Base-by-base conservation (phyloP, 306 rosid species). In the Comarum palustre region DNA sequence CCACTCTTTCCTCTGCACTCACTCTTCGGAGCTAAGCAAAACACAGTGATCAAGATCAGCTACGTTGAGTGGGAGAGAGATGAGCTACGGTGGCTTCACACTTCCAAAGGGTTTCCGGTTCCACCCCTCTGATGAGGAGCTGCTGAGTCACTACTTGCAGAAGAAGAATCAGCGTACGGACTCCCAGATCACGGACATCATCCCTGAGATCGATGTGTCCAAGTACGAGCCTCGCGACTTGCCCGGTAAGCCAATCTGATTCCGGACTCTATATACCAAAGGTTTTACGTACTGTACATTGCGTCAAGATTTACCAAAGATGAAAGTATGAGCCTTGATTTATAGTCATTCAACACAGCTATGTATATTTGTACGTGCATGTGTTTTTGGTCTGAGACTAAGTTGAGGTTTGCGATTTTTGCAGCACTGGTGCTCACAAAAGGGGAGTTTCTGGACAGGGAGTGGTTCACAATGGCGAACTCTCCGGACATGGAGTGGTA, bases 91-190 rank as follows among this genome's bases (percentile, higher is more conserved):
- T 19, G 3, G 14, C 22, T 11, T 25, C 29, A 2, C 0, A 19
- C 1, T 75, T 45, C 85, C 84, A 13, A 81, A 71, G 0, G 89
- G 89, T 51, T 83, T 36, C 79, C 71, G 90, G 38, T 91, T 91
- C 73, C 71, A 55, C 2, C 97, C 97, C 12, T 85, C 89, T 0
- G 95, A 91, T 29, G 88, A 77, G 51, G 92, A 85, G 69, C 87
- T 91, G n/a, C 57, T 91, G 0, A 8, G 1, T 3, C 29, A 85
- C 50, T 90, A 78, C 68, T 74, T 90, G 41, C 38, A 34, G 38
- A 34, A 34, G 38, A 34, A 34, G 38, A 34, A 34, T 34, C 38
- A 34, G 38, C 38, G 38, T 3, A 2, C 3, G 38, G 38, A 34
- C 38, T 3, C 38, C 38, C 4, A 34, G 38, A 34, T 34, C 38